Evolutionary conservation across 345 rosid genomes (phyloP).

Genomic region (Tarenaya hassleriana): DNA sequence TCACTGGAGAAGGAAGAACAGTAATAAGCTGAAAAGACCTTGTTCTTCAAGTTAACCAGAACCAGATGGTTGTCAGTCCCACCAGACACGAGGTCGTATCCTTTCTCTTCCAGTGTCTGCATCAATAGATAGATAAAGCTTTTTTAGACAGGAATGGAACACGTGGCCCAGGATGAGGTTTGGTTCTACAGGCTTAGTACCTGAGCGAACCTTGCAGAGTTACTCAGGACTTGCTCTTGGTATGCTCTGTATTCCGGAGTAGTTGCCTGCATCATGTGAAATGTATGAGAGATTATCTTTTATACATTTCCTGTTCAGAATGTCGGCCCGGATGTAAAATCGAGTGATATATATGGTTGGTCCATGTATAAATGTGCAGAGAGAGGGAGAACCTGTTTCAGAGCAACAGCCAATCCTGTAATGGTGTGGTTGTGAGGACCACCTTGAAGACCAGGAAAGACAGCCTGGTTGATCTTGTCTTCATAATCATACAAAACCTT

Average conservation of each 20-base stretch:
- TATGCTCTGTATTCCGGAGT: conserved; percentile 93
- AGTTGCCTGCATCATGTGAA: conserved; percentile 49
- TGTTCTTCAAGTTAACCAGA: conserved; percentile 80
- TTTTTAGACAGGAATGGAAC: not conserved
- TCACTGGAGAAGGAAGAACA: not conserved
- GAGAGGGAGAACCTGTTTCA: conserved; percentile 76
- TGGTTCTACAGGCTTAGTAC: conserved; percentile 24
- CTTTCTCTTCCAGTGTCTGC: conserved; percentile 57
- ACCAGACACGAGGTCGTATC: conserved; percentile 93
- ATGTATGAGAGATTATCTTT: not conserved
- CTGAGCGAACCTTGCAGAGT: conserved; percentile 77
- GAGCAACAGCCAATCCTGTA: conserved; percentile 89
- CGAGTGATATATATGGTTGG: too few species aligned
- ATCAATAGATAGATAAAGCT: conserved; percentile 20
- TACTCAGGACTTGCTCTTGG: conserved; percentile 94
- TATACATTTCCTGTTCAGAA: too few species aligned
- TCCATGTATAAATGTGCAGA: too few species aligned
- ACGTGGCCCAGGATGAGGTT: too few species aligned
- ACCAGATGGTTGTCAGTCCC: conserved; percentile 99
- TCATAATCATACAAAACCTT: conserved; percentile 89
- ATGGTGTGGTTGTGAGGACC: conserved; percentile 99
- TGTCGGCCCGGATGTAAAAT: too few species aligned
- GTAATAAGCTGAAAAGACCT: not conserved
- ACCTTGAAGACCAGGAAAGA: conserved; percentile 99
- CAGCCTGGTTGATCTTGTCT: conserved; percentile 96